Evolutionary conservation across 1,139 yeast species (phyloP).

Genomic region (Kodamaea alishanica): DNA sequence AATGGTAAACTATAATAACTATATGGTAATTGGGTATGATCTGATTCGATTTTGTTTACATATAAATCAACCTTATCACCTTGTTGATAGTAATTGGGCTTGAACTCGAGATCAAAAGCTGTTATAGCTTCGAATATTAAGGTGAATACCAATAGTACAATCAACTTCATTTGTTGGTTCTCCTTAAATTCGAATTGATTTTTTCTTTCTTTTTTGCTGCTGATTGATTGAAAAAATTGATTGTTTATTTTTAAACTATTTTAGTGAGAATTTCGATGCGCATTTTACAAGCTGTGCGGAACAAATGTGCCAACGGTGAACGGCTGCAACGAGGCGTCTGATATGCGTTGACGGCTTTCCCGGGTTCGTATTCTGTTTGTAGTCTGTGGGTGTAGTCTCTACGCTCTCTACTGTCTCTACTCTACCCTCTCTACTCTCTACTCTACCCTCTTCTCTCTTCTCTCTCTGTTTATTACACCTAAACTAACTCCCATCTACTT

Average conservation of each 20-base stretch:
- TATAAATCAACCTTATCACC: slow-evolving; percentile 67
- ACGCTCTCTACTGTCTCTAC: too few species aligned
- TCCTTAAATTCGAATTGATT: too few species aligned
- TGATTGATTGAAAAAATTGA: too few species aligned
- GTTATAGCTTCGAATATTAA: slow-evolving; percentile 2
- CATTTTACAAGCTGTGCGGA: background rate
- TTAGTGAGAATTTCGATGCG: too few species aligned
- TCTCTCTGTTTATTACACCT: background rate
- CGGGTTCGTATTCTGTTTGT: too few species aligned
- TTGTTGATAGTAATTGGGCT: slow-evolving; percentile 29
- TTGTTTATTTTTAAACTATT: too few species aligned
- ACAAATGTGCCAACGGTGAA: background rate
- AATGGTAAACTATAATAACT: slow-evolving; percentile 76
- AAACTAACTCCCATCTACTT: slow-evolving; percentile 5
- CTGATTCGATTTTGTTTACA: slow-evolving; percentile 78
- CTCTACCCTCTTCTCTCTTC: background rate
- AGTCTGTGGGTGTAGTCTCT: too few species aligned
- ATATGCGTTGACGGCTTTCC: too few species aligned
- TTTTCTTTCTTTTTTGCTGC: background rate
- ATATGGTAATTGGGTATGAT: slow-evolving; percentile 71
- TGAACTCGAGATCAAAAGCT: slow-evolving; percentile 11
- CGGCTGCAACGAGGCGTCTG: background rate
- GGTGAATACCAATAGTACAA: slow-evolving; percentile 3
- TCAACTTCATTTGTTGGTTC: background rate
- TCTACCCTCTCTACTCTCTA: too few species aligned